phyloP scores from a whole-genome alignment of 1,284 basidiomycete genomes.

The Naganishia sp. region DNA sequence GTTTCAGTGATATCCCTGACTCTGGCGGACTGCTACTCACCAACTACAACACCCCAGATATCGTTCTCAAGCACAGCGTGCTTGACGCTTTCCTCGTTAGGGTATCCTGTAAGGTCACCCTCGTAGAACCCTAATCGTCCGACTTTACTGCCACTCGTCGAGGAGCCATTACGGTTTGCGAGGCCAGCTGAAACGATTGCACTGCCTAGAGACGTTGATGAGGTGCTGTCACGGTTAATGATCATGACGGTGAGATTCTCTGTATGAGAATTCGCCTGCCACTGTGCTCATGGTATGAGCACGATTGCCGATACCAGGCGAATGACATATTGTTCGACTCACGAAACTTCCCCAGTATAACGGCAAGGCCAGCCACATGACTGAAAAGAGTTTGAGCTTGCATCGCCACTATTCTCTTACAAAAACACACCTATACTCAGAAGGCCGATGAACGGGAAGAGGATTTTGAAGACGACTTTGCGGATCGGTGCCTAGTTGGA shows the following conservation, averaged over 20 bases:
- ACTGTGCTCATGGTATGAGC: background rate
- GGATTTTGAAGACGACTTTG: constrained; percentile 31
- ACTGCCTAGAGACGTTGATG: constrained; percentile 24
- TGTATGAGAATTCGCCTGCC: constrained; percentile 21
- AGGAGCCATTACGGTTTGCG: constrained; percentile 24
- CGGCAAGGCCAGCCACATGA: constrained; percentile 28
- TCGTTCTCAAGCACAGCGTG: constrained; percentile 23
- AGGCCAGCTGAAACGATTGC: constrained; percentile 19
- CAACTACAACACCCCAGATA: constrained; percentile 29
- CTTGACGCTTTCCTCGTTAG: constrained; percentile 14
- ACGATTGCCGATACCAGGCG: background rate
- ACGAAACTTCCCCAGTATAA: constrained; percentile 33
- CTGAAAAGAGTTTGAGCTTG: background rate
- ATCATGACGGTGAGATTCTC: constrained; percentile 28
- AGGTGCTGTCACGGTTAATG: constrained; percentile 24
- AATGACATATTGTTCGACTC: constrained; percentile 5
- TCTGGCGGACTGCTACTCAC: background rate
- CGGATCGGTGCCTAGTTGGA: constrained; percentile 24
- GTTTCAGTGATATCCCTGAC: background rate
- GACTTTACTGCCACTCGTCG: constrained; percentile 7
- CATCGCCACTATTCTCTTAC: background rate
- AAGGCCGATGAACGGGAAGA: constrained; percentile 4
- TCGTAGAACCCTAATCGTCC: constrained; percentile 30
- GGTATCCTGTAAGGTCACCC: constrained; percentile 12
- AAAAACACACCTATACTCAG: constrained; percentile 10